Percentiles rank a stretch among this genome's conserved stretches.
These are phyloP conservation scores for rapeseed (Brassica napus) DNA, from an alignment of 345 rosid species.

Conservation along the genomic window DNA sequence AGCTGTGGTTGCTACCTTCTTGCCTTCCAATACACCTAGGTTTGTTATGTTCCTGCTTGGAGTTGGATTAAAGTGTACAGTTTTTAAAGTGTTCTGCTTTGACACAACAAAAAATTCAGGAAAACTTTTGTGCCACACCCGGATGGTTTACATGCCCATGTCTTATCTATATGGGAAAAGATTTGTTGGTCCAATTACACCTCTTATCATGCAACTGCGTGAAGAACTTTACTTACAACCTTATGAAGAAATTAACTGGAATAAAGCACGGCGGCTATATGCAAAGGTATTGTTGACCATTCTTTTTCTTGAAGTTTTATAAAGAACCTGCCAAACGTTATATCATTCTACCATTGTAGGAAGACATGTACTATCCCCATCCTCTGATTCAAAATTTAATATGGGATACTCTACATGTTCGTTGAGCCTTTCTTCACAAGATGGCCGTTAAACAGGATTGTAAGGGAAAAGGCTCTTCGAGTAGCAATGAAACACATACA, in stretches of 20 bases:
- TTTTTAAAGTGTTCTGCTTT: neutral
- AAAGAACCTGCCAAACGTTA: neutral
- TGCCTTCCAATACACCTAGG: constrained; percentile 59
- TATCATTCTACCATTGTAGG: constrained; percentile 37
- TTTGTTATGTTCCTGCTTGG: constrained; percentile 2
- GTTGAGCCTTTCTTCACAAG: constrained; percentile 53
- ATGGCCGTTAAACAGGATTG: constrained; percentile 59
- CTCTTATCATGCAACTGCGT: constrained; percentile 51
- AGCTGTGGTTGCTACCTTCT: constrained; percentile 69
- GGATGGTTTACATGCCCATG: constrained; percentile 61
- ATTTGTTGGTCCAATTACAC: constrained; percentile 50
- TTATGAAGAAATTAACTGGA: no score
- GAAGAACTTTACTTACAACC: constrained; percentile 52
- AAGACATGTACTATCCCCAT: constrained; percentile 61
- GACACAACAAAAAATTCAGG: constrained; percentile 41
- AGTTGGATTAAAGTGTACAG: no score
- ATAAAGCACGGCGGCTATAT: constrained; percentile 44
- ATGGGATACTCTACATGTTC: constrained; percentile 47
- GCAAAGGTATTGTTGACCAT: constrained; percentile 46
- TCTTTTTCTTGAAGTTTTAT: neutral
- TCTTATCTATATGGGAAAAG: constrained; percentile 68
- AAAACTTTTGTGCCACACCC: constrained; percentile 50
- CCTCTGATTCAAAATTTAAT: constrained; percentile 53
- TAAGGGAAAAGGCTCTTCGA: constrained; percentile 50
- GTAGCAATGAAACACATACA: constrained; percentile 59